A percentile compares a stretch with the other conserved stretches of the same genome.
Evolutionary conservation across 805 yeast genomes (phyloP).

Genomic region (Ogataea nitratoaversa): DNA sequence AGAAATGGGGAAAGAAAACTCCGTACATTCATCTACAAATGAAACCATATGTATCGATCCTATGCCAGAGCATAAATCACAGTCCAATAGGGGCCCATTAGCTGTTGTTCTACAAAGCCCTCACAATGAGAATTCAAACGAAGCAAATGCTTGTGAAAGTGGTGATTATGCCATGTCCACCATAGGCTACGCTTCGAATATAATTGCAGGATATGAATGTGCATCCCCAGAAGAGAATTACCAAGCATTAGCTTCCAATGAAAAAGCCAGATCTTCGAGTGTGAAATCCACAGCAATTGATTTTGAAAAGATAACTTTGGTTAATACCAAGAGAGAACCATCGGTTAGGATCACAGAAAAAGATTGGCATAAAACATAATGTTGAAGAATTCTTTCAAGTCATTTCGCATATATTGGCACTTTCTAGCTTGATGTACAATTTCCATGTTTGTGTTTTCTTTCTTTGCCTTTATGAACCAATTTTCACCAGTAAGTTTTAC

Average conservation of each 20-base stretch:
- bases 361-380: too few relatives aligned
- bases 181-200: slow-evolving; percentile 16
- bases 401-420: too few relatives aligned
- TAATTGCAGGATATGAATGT: slow-evolving; percentile 17
- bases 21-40: slow-evolving; percentile 6
- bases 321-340: too few relatives aligned
- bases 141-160: neutral
- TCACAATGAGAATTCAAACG: neutral
- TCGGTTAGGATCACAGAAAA: too few relatives aligned
- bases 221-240: neutral
- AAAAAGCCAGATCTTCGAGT: neutral
- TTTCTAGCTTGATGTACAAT: too few relatives aligned
- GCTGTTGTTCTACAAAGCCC: slow-evolving; percentile 17
- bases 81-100: slow-evolving; percentile 7
- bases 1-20: slow-evolving; percentile 6
- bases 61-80: slow-evolving; percentile 10
- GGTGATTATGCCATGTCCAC: slow-evolving; percentile 7
- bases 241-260: neutral
- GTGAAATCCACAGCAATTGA: too few relatives aligned
- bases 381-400: too few relatives aligned
- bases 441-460: too few relatives aligned
- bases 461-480: too few relatives aligned
- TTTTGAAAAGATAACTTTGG: neutral
- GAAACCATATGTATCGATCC: slow-evolving; percentile 17
- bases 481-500: too few relatives aligned